phyloP scores from a whole-genome alignment of 169 alveolate genomes.

The Plasmodium blacklocki region DNA sequence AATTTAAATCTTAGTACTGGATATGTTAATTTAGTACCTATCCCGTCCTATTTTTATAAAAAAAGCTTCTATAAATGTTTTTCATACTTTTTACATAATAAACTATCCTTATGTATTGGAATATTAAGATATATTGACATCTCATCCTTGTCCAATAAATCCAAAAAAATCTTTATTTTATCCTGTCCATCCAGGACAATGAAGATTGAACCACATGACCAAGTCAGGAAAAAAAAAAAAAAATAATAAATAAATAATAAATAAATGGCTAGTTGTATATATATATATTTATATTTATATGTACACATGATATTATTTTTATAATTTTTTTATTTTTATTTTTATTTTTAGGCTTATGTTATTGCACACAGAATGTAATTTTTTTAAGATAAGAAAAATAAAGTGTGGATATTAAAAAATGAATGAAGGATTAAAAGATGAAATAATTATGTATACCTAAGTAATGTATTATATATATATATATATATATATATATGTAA shows the following conservation, averaged over 20 bases:
- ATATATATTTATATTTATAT: neutral
- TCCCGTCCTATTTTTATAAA: conserved; percentile 71
- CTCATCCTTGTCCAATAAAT: conserved; percentile 41
- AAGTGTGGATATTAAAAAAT: neutral
- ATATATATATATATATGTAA: neutral
- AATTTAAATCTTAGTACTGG: conserved; percentile 72
- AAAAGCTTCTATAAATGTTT: conserved; percentile 66
- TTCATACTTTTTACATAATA: conserved; percentile 59
- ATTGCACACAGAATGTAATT: conserved; percentile 37
- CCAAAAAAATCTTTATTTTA: conserved; percentile 35
- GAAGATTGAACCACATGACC: conserved; percentile 62
- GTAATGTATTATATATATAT: neutral
- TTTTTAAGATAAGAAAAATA: conserved; percentile 10
- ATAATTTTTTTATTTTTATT: conserved; percentile 16
- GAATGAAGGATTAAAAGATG: too few relatives aligned
- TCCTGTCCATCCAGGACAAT: conserved; percentile 73
- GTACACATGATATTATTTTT: neutral
- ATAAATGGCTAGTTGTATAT: neutral
- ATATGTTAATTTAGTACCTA: conserved; percentile 31
- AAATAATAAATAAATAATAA: neutral
- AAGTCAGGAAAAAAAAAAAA: conserved; percentile 24
- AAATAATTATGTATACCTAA: neutral
- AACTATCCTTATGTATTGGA: conserved; percentile 60
- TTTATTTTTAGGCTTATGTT: conserved; percentile 67
- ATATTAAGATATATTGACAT: conserved; percentile 54